These are phyloP conservation scores for Heracleum sosnowskyi DNA, from an alignment of 129 eudicot genomes.

Conservation along the genomic window DNA sequence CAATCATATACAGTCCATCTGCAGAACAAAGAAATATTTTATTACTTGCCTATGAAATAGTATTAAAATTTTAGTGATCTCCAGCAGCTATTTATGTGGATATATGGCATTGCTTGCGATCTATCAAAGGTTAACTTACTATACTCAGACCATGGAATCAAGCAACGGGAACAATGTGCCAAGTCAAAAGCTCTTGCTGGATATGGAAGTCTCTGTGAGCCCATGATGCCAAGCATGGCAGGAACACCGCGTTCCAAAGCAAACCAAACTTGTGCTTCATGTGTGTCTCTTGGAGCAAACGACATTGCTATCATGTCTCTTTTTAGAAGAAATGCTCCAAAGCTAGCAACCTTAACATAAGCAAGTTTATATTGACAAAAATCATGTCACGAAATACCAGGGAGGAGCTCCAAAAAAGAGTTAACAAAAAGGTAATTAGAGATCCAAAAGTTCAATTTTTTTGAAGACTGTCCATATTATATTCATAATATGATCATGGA, in stretches of 20 bases:
- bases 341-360: slow-evolving; percentile 78
- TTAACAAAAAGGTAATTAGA: background rate
- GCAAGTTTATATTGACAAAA: background rate
- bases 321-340: slow-evolving; percentile 85
- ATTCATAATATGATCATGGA: background rate
- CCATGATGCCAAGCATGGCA: slow-evolving; percentile 85
- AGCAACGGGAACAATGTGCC: slow-evolving; percentile 98
- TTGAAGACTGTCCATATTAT: too few species aligned
- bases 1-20: slow-evolving; percentile 81
- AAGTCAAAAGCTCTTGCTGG: slow-evolving; percentile 94
- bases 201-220: slow-evolving; percentile 82
- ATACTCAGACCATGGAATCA: slow-evolving; percentile 73
- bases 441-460: background rate
- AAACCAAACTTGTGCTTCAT: slow-evolving; percentile 98
- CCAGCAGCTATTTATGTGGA: background rate
- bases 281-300: slow-evolving; percentile 98
- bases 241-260: slow-evolving; percentile 98
- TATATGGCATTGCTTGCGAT: background rate
- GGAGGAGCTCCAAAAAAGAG: background rate
- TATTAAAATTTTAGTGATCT: background rate
- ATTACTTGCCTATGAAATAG: background rate
- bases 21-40: background rate
- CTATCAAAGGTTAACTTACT: slow-evolving; percentile 30
- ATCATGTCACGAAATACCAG: background rate
- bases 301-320: slow-evolving; percentile 93